Evolutionary conservation across 2,329 filamentous ascomycete genomes (phyloP), one percentile per base, ranked within the genome.

Genomic region (Colletotrichum aenigma): DNA sequence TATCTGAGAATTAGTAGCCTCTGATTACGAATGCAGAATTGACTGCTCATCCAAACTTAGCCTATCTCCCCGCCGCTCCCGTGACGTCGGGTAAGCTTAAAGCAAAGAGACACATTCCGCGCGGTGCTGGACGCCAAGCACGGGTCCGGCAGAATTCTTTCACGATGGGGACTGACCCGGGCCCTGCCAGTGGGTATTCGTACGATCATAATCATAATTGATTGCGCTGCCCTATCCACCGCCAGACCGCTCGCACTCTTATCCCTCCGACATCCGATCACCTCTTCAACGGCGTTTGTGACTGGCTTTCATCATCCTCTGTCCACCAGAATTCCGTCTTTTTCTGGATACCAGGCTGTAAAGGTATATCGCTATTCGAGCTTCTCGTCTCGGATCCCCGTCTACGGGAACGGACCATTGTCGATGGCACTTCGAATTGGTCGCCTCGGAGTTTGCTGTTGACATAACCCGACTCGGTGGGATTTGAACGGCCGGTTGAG

Each of bases 241-340:
- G 32, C 60, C 60, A 64, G 60, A 64, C 60, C 60, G 30, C 30
- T 32, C 58, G 58, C 16, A 34, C 28, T 30, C 28, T 30, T 15
- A 12, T 13, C 58, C 13, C 24, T 18, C 30, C 32, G 7, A 24
- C 32, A 24, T 64, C 32, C 60, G 32, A 24, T 64, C 60, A 64
- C 13, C 58, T n/a, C 21, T 18, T 64, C 32, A 61, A n/a, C 58
- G n/a, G 24, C 10, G 60, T 16, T 7, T 58, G n/a, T 32, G 30
- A 34, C 66, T 38, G 32, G 21, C 21, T 43, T 6, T 55, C 36
- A n/a, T 67, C 74, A 1, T 76, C 76, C 30, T 78, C 77, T 7
- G 73, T 71, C 43, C 77, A 66, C 73, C 77, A 76, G 24, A 79
- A 77, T 32, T 77, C 78, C 2, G 74, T 79, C 73, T 74, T 79